Percentiles rank a stretch among this genome's conserved stretches.
Conservation (phyloP, 23 red algal species). For the Gracilariopsis chorda region DNA sequence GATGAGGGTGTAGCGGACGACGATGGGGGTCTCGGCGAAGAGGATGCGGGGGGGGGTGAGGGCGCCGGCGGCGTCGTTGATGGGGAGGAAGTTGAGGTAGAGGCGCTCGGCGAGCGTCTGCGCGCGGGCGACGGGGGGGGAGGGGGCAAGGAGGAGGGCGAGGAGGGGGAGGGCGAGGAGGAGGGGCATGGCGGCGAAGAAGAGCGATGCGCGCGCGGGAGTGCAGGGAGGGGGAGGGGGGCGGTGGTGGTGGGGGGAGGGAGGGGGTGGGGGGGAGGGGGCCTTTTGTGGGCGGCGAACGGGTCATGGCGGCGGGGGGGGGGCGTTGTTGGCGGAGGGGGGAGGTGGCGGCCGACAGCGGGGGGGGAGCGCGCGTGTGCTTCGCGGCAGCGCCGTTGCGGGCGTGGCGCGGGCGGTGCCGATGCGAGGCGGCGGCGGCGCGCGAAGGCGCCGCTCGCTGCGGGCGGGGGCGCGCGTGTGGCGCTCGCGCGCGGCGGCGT, state of each 20-base stretch:
- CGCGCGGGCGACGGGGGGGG: not conserved
- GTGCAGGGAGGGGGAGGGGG: not conserved
- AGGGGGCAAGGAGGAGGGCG: not conserved
- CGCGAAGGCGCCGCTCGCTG: not conserved
- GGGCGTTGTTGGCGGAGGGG: not conserved
- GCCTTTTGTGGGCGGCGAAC: not conserved
- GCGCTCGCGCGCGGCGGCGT: not conserved
- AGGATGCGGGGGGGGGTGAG: conserved; percentile 8
- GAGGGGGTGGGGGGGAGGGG: not conserved
- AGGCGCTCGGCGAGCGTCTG: not conserved
- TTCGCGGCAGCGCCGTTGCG: not conserved
- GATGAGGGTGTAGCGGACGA: conserved; percentile 28
- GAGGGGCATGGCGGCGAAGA: not conserved
- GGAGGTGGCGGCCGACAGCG: not conserved
- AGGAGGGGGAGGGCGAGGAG: not conserved
- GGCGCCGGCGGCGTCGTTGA: conserved; percentile 17
- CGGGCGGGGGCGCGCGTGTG: not conserved
- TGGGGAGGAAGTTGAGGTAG: not conserved
- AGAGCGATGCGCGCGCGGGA: not conserved
- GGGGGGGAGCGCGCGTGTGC: not conserved
- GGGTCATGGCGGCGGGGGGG: not conserved
- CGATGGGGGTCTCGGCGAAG: conserved; percentile 27
- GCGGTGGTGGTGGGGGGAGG: not conserved
- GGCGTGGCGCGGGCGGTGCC: not conserved
- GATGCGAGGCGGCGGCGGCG: not conserved